Evolutionary conservation across 2,329 filamentous ascomycete species (phyloP), one percentile per base, ranked within the genome.

Genomic region (Penicillium brevicompactum): DNA sequence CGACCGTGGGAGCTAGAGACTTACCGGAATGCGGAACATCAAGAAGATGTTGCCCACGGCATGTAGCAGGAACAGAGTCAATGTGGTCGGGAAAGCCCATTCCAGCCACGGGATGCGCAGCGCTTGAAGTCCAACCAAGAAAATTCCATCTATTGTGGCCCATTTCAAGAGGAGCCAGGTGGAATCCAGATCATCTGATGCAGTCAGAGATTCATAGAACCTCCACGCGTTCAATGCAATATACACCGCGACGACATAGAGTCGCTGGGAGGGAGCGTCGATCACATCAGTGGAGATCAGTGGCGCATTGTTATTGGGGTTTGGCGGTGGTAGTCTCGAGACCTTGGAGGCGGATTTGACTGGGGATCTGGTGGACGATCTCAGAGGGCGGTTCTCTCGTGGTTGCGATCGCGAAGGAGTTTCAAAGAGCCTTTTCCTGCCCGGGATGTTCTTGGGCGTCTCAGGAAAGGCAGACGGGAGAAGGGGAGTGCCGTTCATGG

Each of bases 31-130:
- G 61, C 91, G 88, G 73, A 96, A 96, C 92, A 97, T 97, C 64
- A 97, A 78, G 79, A 96, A 87, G 64, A 87, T 89, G 77, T 97
- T 91, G 49, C 90, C 74, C 2, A 89, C 70, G 2, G 88, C 82
- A 72, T 97, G 92, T 3, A 82, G 63, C 45, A 89, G 73, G 68
- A 94, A 95, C 21, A 92, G 76, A 31, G 84, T 78, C 41, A 89
- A 83, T 51, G 90, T 88, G 1, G 87, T 87, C 34, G 84, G 82
- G 67, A 90, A 89, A 42, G 90, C 91, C 79, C 93, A 91, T 78
- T 97, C 92, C 55, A 99, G 81, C 95, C 94, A 99, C 55, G 94
- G 94, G 82, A 99, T 96, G 71, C 90, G 86, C 66, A 99, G 75
- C 63, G 89, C 84, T 16, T 95, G 93, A 51, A 99, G 78, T 7